Conservation (phyloP, 495 filamentous ascomycete genomes). For the Penicillium argentinense region DNA sequence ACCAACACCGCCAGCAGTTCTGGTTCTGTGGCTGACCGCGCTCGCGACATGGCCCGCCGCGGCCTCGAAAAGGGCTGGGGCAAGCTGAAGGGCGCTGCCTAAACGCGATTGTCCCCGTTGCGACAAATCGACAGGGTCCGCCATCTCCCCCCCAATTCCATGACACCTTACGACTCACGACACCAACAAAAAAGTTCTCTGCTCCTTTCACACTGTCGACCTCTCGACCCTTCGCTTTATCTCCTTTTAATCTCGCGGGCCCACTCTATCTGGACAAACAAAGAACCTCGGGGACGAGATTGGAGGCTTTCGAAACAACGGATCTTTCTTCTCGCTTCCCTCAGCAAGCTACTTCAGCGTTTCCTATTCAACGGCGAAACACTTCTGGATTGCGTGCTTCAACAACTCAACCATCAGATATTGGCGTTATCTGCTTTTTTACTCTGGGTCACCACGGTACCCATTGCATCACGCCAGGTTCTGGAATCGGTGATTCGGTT, state of each 20-base stretch:
- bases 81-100: slow-evolving; percentile 43
- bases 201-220: slow-evolving; percentile 3
- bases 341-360: not conserved
- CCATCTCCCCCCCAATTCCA: slow-evolving; percentile 8
- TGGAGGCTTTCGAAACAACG: not conserved
- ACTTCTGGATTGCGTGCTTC: not conserved
- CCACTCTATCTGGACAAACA: slow-evolving; percentile 9
- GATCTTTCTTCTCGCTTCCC: not conserved
- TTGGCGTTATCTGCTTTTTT: slow-evolving; percentile 14
- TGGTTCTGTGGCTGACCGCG: slow-evolving; percentile 40
- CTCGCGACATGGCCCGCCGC: slow-evolving; percentile 40
- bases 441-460: slow-evolving; percentile 5
- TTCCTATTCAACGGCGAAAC: slow-evolving; percentile 1
- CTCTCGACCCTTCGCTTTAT: slow-evolving; percentile 5
- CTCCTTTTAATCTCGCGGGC: slow-evolving; percentile 13
- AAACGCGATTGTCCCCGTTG: slow-evolving; percentile 11
- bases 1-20: slow-evolving; percentile 38
- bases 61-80: slow-evolving; percentile 48
- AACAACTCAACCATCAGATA: slow-evolving; percentile 15
- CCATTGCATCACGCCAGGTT: slow-evolving; percentile 18
- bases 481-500: slow-evolving; percentile 10
- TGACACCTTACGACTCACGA: slow-evolving; percentile 32
- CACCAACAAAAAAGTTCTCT: slow-evolving; percentile 30
- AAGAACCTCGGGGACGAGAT: not conserved
- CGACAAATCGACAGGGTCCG: not conserved